Conservation (phyloP, 2,329 filamentous ascomycete genomes). For the Lasiodiplodia theobromae region DNA sequence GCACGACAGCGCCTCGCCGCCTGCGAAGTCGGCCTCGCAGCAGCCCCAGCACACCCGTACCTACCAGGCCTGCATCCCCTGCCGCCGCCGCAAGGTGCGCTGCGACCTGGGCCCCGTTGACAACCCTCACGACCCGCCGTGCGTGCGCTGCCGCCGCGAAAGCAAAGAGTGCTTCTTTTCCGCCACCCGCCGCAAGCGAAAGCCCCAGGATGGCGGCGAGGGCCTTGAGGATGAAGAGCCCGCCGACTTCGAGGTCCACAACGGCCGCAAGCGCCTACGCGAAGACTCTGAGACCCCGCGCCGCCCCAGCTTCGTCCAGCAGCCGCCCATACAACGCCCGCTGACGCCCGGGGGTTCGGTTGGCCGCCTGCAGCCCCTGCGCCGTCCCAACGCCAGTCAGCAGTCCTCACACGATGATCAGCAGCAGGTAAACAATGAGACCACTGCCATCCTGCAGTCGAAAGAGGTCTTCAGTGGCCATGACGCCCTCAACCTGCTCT, state of each 20-base stretch:
- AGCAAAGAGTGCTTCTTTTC: constrained; percentile 98
- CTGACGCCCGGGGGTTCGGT: constrained; percentile 71
- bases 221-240: constrained; percentile 52
- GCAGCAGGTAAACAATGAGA: constrained; percentile 65
- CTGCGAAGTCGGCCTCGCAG: constrained; percentile 2
- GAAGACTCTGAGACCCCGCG: constrained; percentile 54
- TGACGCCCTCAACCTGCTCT: constrained; percentile 89
- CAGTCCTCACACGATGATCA: constrained; percentile 58
- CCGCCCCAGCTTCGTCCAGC: constrained; percentile 11
- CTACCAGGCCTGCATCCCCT: constrained; percentile 60
- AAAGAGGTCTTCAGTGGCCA: constrained; percentile 86
- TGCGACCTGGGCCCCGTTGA: constrained; percentile 78
- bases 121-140: constrained; percentile 91
- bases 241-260: constrained; percentile 72
- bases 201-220: constrained; percentile 62
- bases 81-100: constrained; percentile 63
- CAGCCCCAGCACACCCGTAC: constrained; percentile 45
- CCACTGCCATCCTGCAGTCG: constrained; percentile 65
- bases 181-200: constrained; percentile 90
- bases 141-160: constrained; percentile 90
- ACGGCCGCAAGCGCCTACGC: constrained; percentile 73
- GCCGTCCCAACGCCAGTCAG: constrained; percentile 59
- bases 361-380: constrained; percentile 71
- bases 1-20: constrained; percentile 27
- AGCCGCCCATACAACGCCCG: constrained; percentile 53